Conservation (phyloP, 352 stramenopile species). For the Globisporangium barbulae region DNA sequence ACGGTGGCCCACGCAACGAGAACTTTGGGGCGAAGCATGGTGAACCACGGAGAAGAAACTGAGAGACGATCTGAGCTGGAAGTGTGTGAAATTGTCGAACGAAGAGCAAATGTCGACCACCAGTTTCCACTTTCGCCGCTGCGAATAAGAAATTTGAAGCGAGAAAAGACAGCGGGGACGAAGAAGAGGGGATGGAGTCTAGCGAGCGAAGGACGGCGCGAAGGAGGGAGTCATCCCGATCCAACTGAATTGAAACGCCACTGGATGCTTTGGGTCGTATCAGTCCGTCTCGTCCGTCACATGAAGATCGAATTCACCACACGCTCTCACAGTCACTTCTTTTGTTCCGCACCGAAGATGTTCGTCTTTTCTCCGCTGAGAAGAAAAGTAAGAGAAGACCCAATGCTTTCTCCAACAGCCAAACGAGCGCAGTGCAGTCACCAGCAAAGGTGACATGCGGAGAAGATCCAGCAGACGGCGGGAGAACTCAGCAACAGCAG, state of each 20-base stretch:
- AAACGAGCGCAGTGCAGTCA: not conserved
- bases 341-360: not conserved
- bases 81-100: not conserved
- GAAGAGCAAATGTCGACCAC: not conserved
- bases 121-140: not conserved
- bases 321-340: not conserved
- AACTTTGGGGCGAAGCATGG: not conserved
- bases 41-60: not conserved
- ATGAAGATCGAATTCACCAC: not conserved
- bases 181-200: not conserved
- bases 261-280: not conserved
- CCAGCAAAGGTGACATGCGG: not conserved
- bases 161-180: not conserved
- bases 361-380: not conserved
- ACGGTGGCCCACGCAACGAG: not conserved
- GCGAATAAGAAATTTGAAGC: constrained; percentile 9
- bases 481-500: not conserved
- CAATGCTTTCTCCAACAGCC: not conserved
- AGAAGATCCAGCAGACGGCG: not conserved
- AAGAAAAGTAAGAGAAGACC: not conserved
- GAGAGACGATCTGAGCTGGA: not conserved
- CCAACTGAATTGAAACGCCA: not conserved
- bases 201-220: not conserved
- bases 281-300: not conserved
- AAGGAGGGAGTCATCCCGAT: too few relatives aligned